Evolutionary conservation across 2,329 filamentous ascomycete genomes (phyloP).

Genomic region (Pseudopyrenochaeta lycopersici): DNA sequence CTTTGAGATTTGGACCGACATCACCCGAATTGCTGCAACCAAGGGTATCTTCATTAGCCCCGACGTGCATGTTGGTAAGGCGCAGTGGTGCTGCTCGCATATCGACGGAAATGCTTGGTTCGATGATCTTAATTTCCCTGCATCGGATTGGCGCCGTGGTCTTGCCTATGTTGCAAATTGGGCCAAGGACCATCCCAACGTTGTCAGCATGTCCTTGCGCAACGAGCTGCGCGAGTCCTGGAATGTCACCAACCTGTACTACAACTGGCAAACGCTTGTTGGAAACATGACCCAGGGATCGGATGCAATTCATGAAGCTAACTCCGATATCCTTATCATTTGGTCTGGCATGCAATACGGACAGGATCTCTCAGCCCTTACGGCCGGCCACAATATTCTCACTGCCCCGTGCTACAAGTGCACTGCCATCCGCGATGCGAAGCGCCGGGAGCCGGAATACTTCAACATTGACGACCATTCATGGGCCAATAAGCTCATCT

Average conservation of each 20-base stretch:
- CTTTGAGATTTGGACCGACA: constrained; percentile 49
- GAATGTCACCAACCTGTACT: constrained; percentile 36
- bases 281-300: constrained; percentile 60
- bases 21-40: constrained; percentile 34
- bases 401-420: constrained; percentile 52
- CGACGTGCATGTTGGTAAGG: constrained; percentile 43
- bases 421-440: constrained; percentile 53
- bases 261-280: constrained; percentile 43
- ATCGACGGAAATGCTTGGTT: constrained; percentile 69
- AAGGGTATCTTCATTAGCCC: constrained; percentile 43
- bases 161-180: constrained; percentile 63
- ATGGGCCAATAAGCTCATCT: constrained; percentile 66
- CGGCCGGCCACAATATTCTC: constrained; percentile 48
- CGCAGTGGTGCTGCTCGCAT: constrained; percentile 46
- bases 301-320: constrained; percentile 59
- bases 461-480: constrained; percentile 58
- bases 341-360: constrained; percentile 64
- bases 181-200: constrained; percentile 58
- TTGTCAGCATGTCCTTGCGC: constrained; percentile 65
- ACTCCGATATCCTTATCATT: constrained; percentile 63
- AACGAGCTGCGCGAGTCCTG: constrained; percentile 62
- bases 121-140: constrained; percentile 63
- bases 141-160: constrained; percentile 62
- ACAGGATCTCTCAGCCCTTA: constrained; percentile 60
- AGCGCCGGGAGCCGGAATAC: constrained; percentile 54